Conservation (phyloP, 352 stramenopile species). For the Pythium phragmitis region DNA sequence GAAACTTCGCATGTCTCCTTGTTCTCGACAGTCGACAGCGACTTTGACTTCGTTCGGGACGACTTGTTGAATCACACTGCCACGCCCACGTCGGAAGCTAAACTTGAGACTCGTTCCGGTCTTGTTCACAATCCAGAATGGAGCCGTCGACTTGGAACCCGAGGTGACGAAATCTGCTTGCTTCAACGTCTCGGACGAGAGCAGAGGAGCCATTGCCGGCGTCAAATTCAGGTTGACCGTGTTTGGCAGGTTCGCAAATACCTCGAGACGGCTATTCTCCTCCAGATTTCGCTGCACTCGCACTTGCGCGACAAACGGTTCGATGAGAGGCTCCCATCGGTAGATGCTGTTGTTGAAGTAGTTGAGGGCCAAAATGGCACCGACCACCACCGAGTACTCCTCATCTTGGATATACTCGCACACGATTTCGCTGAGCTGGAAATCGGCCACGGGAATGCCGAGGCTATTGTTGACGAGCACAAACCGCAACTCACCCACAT, state of each 20-base stretch:
- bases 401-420: conserved; percentile 88
- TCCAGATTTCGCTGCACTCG: conserved; percentile 67
- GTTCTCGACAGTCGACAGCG: conserved; percentile 81
- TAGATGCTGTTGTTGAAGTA: conserved; percentile 93
- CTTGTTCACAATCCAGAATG: conserved; percentile 90
- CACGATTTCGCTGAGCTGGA: conserved; percentile 85
- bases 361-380: conserved; percentile 78
- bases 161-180: conserved; percentile 87
- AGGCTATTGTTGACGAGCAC: conserved; percentile 89
- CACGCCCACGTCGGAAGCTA: conserved; percentile 79
- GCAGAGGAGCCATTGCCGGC: conserved; percentile 79
- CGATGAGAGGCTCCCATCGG: conserved; percentile 83
- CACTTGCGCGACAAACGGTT: conserved; percentile 81
- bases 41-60: conserved; percentile 67
- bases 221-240: conserved; percentile 89
- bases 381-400: conserved; percentile 77
- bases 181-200: conserved; percentile 76
- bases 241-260: conserved; percentile 82
- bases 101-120: conserved; percentile 83
- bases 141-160: conserved; percentile 80
- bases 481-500: conserved; percentile 81
- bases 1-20: conserved; percentile 87
- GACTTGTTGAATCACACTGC: conserved; percentile 77
- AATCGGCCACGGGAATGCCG: conserved; percentile 84
- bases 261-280: conserved; percentile 69